A percentile compares a stretch with the other conserved stretches of the same genome.
Evolutionary conservation across 2,329 filamentous ascomycete genomes (phyloP).

Genomic region (Fusarium sp.): DNA sequence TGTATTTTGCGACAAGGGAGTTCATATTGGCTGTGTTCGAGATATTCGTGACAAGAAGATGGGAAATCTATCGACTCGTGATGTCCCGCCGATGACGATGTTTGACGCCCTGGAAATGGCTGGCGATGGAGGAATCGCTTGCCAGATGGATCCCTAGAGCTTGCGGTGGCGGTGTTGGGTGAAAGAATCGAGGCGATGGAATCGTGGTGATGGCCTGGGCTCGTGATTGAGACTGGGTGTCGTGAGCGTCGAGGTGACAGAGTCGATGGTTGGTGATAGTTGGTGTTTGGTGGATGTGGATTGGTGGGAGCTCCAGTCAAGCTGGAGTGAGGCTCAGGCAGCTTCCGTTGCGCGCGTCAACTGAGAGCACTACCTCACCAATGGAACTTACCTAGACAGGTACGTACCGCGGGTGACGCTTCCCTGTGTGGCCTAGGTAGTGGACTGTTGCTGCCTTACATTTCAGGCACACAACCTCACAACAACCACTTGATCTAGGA

Average conservation of each 20-base stretch:
- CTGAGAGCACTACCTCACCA: slow-evolving; percentile 19
- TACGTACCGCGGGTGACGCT: slow-evolving; percentile 34
- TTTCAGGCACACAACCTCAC: slow-evolving; percentile 4
- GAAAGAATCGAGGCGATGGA: slow-evolving; percentile 11
- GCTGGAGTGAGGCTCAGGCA: slow-evolving; percentile 56
- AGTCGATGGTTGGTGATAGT: slow-evolving; percentile 18
- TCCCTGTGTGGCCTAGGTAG: not conserved
- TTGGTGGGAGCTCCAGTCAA: slow-evolving; percentile 44
- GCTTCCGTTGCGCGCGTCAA: slow-evolving; percentile 62
- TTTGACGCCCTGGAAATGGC: slow-evolving; percentile 22
- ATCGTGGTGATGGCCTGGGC: slow-evolving; percentile 25
- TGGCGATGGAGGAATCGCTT: slow-evolving; percentile 6
- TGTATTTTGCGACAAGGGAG: slow-evolving; percentile 92
- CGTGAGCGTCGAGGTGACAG: slow-evolving; percentile 18
- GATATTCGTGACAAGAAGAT: not conserved
- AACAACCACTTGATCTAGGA: not conserved
- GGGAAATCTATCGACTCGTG: slow-evolving; percentile 23
- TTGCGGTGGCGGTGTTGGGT: slow-evolving; percentile 5
- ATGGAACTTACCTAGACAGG: not conserved
- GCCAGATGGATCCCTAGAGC: slow-evolving; percentile 18
- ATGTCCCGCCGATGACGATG: slow-evolving; percentile 17
- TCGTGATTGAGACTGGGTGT: slow-evolving; percentile 27
- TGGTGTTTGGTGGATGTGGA: slow-evolving; percentile 31
- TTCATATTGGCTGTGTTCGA: slow-evolving; percentile 76
- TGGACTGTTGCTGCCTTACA: not conserved